Conservation (phyloP, 108 stramenopile species). For the Stephanodiscus triporus region DNA sequence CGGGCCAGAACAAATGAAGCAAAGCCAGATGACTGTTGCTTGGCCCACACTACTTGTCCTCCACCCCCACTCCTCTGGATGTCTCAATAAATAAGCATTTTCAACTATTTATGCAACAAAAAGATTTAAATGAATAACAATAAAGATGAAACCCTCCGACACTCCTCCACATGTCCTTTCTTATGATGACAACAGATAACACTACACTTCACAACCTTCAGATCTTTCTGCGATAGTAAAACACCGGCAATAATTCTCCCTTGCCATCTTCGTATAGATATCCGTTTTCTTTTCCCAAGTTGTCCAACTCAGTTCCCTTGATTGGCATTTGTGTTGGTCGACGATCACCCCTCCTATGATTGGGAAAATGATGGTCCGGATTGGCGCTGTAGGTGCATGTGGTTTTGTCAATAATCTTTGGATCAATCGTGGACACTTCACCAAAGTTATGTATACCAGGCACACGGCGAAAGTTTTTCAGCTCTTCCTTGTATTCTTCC, state of each 20-base stretch:
- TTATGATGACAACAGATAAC: background rate
- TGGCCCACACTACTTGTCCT: too few species aligned
- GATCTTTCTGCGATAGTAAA: conserved; percentile 33
- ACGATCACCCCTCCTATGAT: conserved; percentile 40
- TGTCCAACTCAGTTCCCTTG: conserved; percentile 33
- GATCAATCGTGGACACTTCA: conserved; percentile 37
- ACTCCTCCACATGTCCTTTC: background rate
- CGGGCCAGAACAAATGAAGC: too few species aligned
- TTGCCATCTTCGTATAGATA: conserved; percentile 53
- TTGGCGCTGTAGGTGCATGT: conserved; percentile 52
- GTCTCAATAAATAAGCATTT: background rate
- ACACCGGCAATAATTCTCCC: conserved; percentile 44
- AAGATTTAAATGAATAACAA: conserved; percentile 5
- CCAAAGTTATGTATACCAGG: conserved; percentile 55
- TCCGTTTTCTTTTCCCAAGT: conserved; percentile 50
- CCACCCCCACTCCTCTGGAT: too few species aligned
- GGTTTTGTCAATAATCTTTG: conserved; percentile 47
- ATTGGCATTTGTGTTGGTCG: conserved; percentile 50
- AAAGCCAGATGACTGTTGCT: too few species aligned
- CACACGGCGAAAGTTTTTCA: conserved; percentile 43
- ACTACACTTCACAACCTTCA: background rate
- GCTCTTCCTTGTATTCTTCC: conserved; percentile 42
- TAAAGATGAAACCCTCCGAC: background rate
- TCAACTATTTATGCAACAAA: background rate
- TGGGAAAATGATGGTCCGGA: conserved; percentile 49